Conservation (phyloP, 352 stramenopile genomes). For the Phytophthora pseudosyringae region DNA sequence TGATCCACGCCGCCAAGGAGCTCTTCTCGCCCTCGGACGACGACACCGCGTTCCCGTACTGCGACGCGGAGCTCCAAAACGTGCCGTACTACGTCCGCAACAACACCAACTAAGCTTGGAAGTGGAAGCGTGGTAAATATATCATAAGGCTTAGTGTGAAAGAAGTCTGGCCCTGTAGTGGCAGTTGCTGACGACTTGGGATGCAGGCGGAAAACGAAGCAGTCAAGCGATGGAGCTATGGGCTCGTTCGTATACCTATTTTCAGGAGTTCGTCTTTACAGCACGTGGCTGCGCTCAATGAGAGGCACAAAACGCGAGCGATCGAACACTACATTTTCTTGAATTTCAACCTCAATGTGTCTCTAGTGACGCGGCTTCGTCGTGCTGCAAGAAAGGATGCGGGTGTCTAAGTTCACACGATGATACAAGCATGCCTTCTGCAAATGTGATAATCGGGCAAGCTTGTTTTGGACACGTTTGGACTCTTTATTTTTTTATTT, state of each 20-base stretch:
- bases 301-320: not conserved
- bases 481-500: no score
- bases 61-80: conserved; percentile 23
- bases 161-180: not conserved
- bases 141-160: conserved; percentile 20
- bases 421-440: no score
- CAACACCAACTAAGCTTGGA: conserved; percentile 25
- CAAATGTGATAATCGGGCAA: no score
- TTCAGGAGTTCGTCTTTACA: no score
- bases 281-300: no score
- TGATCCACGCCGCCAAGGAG: conserved; percentile 52
- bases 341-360: conserved; percentile 3
- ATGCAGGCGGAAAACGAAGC: no score
- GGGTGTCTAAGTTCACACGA: no score
- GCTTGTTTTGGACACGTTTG: no score
- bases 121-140: conserved; percentile 6
- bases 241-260: no score
- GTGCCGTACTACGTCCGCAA: conserved; percentile 29
- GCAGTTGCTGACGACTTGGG: no score
- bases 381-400: not conserved
- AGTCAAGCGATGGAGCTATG: no score
- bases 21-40: conserved; percentile 53
- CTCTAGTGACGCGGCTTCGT: not conserved
- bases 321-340: not conserved
- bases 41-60: conserved; percentile 29